A percentile compares a stretch with the other conserved stretches of the same genome.
These are phyloP conservation scores for Pseudomassariella vexata DNA, from an alignment of 2,329 filamentous ascomycete genomes.

Conservation along the genomic window DNA sequence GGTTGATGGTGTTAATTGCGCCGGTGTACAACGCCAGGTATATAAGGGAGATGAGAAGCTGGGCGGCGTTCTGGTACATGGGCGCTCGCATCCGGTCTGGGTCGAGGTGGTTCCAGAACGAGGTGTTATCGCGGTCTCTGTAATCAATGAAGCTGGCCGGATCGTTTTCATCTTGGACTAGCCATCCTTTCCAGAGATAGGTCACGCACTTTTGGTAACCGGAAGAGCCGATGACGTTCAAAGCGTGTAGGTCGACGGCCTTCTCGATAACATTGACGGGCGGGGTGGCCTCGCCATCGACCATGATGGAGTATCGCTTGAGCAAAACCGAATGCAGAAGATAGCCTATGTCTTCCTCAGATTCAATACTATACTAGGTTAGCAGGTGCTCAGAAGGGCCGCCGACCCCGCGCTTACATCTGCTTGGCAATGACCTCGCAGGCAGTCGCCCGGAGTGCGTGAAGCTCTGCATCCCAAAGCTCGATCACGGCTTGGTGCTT, in stretches of 20 bases:
- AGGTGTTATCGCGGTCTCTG: slow-evolving; percentile 70
- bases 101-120: slow-evolving; percentile 78
- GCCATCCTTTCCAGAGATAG: slow-evolving; percentile 92
- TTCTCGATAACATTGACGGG: slow-evolving; percentile 89
- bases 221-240: slow-evolving; percentile 81
- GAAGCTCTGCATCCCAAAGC: slow-evolving; percentile 87
- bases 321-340: slow-evolving; percentile 78
- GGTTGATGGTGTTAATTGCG: slow-evolving; percentile 92
- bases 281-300: slow-evolving; percentile 63
- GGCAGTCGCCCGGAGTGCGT: slow-evolving; percentile 70
- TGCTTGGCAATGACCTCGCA: slow-evolving; percentile 90
- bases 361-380: slow-evolving; percentile 61
- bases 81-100: slow-evolving; percentile 92
- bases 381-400: too few species aligned
- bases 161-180: slow-evolving; percentile 92
- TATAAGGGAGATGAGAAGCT: slow-evolving; percentile 76
- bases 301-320: slow-evolving; percentile 78
- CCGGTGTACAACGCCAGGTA: slow-evolving; percentile 82
- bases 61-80: slow-evolving; percentile 84
- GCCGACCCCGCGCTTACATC: too few species aligned
- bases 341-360: slow-evolving; percentile 71
- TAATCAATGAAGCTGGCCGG: slow-evolving; percentile 87
- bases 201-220: slow-evolving; percentile 95
- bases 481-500: slow-evolving; percentile 71
- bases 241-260: slow-evolving; percentile 85